Evolutionary conservation across 495 filamentous ascomycete species (phyloP), one percentile per base, ranked within the genome.

Genomic region (Penicillium goetzii): DNA sequence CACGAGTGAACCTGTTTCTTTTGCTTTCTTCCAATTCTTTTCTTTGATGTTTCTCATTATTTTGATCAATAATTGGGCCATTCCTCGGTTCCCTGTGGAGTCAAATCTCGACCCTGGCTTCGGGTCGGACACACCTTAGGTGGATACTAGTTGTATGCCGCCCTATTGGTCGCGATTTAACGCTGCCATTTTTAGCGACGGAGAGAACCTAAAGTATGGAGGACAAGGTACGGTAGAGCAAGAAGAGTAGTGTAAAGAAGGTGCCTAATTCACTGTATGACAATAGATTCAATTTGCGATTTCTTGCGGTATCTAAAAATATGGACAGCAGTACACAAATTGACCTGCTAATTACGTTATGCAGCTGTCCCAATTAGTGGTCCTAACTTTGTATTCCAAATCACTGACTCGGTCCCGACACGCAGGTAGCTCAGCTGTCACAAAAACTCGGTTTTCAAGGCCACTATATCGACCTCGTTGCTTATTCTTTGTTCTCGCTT

Each of bases 401-500:
- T 54, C 6, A 19, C 32, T 23, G 34, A 28, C 38, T 23, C 36
- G 36, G 32, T 56, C 34, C 38, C 33, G 40, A 56, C 47, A 55
- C 41, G 45, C 59, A 62, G 47, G 63, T 56, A 64, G 43, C 53
- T 60, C 63, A 58, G 54, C 56, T 69, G 61, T 66, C 57, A 65
- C 41, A 38, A 17, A 62, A 69, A 67, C 61, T 63, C 40, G 60
- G 41, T 63, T 63, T 52, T 12, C n/a, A 23, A 4, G 56, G 38
- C 10, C 52, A 25, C 28, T 23, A 47, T 45, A 25, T 25, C 19
- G 10, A 3, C 43, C 12, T 23, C 3, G 52, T 36, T 55, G 17
- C n/a, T 55, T 26, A 17, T 51, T 30, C 15, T 34, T 55, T n/a
- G 6, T 30, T 30, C 28, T 21, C 3, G 11, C 5, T 36, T 23